Conservation (phyloP, 2,329 filamentous ascomycete species). For the Fusarium sp. region DNA sequence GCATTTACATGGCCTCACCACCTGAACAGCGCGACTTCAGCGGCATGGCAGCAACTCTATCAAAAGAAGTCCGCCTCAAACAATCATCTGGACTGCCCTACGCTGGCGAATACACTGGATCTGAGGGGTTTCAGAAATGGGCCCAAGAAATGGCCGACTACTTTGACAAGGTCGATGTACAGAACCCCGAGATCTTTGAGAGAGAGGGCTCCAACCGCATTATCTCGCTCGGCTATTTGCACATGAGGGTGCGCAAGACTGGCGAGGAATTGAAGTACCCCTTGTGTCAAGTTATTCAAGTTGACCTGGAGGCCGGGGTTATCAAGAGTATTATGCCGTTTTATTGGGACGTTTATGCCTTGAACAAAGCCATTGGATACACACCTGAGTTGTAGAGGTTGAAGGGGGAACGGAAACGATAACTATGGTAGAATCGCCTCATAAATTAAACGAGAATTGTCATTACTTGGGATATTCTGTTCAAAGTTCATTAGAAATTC, state of each 20-base stretch:
- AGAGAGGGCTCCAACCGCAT: conserved; percentile 43
- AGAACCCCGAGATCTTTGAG: conserved; percentile 48
- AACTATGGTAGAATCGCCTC: no score
- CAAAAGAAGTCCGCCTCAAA: conserved; percentile 41
- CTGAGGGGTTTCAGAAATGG: conserved; percentile 48
- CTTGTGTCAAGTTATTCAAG: conserved; percentile 46
- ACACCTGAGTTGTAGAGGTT: background rate
- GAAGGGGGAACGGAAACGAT: background rate
- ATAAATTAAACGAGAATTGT: no score
- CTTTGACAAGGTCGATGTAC: conserved; percentile 46
- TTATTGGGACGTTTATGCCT: conserved; percentile 50
- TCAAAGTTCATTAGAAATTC: no score
- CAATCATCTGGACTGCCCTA: conserved; percentile 51
- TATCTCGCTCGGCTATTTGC: conserved; percentile 42
- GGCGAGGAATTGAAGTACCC: conserved; percentile 46
- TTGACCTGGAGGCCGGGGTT: conserved; percentile 48
- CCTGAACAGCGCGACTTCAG: conserved; percentile 47
- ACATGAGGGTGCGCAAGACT: conserved; percentile 46
- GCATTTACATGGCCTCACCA: conserved; percentile 47
- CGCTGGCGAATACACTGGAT: conserved; percentile 46
- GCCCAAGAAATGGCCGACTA: conserved; percentile 43
- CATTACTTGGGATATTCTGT: no score
- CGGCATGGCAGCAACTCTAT: conserved; percentile 44
- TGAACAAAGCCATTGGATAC: conserved; percentile 38
- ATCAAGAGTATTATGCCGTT: conserved; percentile 48